Evolutionary conservation across 768 basidiomycete genomes (phyloP), one percentile per base, ranked within the genome.

Genomic region (Mycena filopes): DNA sequence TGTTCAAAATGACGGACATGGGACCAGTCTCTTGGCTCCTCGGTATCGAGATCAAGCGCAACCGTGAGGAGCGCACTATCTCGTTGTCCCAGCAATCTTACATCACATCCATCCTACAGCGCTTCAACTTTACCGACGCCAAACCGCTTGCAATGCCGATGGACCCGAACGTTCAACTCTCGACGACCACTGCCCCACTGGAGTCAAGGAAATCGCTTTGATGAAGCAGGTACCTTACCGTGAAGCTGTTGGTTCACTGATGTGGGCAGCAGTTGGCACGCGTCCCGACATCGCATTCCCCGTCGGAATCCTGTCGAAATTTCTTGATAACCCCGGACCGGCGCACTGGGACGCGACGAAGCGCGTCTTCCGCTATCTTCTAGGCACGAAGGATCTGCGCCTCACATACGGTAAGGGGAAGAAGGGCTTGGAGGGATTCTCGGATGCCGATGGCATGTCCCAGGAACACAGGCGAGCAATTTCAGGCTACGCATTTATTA

Each of bases 401-500:
- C 68, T 78, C 54, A 75, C 76, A 1, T 72, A 63, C 18, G 76
- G 75, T 12, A 78, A 71, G 2, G 60, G 70, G n/a, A 72, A 50
- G 75, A 77, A 79, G 80, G 18, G 60, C 2, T 38, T 74, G 2
- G 45, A 63, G 33, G 64, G 72, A 4, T 76, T 70, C 51, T 73
- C 71, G 12, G 73, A 75, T 47, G 66, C 71, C 12, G 70, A 70
- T 54, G 70, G 71, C 63, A 67, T 70, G 26, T 63, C 63, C 20
- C 40, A 70, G 13, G 38, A 45, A 12, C 60, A 73, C 47, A 72
- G 71, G 13, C 67, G 74, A 38, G 77, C 81, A 0, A 77, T 79
- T 13, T 81, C 78, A 9, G 78, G 80, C 5, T 82, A 75, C 62
- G 70, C 72, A 18, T 78, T 78, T 53, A 31, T 53, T 59, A 47